Percentiles rank a stretch among this genome's conserved stretches.
Conservation (phyloP, 139 green algal species). For the Pleodorina starrii region DNA sequence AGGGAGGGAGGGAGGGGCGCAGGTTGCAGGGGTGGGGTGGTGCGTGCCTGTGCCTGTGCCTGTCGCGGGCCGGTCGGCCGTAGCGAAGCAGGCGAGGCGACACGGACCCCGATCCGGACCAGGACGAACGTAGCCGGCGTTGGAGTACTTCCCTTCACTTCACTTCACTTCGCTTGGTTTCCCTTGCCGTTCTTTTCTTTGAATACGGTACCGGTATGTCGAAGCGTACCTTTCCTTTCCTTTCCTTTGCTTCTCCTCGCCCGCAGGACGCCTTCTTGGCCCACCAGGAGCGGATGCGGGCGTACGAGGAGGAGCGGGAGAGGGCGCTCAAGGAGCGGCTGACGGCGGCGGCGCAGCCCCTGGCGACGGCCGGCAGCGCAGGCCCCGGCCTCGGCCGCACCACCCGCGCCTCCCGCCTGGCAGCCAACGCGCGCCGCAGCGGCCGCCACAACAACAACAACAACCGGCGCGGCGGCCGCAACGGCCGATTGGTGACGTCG, state of each 20-base stretch:
- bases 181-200: no score
- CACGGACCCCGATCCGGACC: no score
- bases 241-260: background rate
- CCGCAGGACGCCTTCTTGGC: slow-evolving; percentile 18
- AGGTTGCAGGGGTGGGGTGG: no score
- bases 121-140: no score
- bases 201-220: no score
- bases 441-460: background rate
- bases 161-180: no score
- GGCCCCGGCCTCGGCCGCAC: background rate
- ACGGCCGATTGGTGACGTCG: background rate
- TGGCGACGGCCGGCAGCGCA: background rate
- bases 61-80: no score
- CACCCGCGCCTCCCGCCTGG: background rate
- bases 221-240: background rate
- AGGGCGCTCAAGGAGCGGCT: background rate
- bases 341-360: background rate
- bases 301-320: slow-evolving; percentile 29
- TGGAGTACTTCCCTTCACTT: no score
- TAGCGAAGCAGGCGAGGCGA: no score
- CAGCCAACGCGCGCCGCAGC: no score
- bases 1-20: no score
- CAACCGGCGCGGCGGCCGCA: background rate
- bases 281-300: slow-evolving; percentile 13
- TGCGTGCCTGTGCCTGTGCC: no score